Evolutionary conservation across 495 filamentous ascomycete species (phyloP), one percentile per base, ranked within the genome.

Genomic region (Penicillium coffeae): DNA sequence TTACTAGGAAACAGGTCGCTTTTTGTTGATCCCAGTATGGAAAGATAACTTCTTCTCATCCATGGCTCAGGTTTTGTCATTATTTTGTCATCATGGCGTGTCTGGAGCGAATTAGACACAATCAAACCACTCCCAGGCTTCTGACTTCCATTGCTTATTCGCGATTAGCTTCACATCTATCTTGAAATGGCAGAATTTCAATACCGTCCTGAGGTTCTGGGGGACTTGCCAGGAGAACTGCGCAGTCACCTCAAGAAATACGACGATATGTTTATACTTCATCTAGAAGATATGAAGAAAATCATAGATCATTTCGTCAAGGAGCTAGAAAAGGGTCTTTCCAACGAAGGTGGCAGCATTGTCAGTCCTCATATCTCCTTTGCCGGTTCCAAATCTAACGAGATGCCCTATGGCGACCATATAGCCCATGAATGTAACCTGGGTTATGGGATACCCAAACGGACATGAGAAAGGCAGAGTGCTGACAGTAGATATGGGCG

Each of bases 361-460:
- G 89, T 95, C 65, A 71, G 88, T 78, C 45, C 32, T 19, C 18
- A 30, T 27, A 46, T 10, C 30, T 32, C 10, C 8, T 25, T 12
- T 20, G n/a, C n/a, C 2, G 6, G 14, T 35, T 3, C 18, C 19
- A 19, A 18, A 21, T 16, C 9, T 2, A 12, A 34, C 20, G 7
- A n/a, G 10, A 44, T 35, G 13, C 18, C 25, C 19, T 38, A 32
- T 37, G 21, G 19, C 57, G 60, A 60, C 52, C 51, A 51, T 42
- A 13, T 39, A 94, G 89, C 92, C 92, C 46, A 97, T 97, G 92
- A 94, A 95, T 70, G 81, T 90, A 27, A 95, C 91, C 36, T 97
- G 92, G 92, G 88, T 90, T 51, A 93, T 90, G 81, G 80, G 75
- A 36, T 90, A 82, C 63, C 92, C 92, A 34, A 83, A 81, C 58